Conservation (phyloP, 2,329 filamentous ascomycete genomes). For the Thelonectria blattea region DNA sequence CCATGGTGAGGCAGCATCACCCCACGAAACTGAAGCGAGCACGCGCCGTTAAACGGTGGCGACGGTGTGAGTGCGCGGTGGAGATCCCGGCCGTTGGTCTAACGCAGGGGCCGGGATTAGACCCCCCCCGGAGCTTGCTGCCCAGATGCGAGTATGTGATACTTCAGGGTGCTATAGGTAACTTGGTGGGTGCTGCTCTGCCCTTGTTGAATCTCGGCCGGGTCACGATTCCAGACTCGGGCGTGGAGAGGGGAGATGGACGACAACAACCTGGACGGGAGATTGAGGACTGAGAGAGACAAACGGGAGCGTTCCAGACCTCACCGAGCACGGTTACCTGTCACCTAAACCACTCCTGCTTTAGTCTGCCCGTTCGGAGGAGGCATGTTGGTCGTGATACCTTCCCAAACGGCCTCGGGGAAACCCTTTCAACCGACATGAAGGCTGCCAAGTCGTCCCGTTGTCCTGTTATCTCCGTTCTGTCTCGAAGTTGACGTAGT, state of each 20-base stretch:
- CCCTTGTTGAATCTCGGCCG: conserved; percentile 24
- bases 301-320: background rate
- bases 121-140: conserved; percentile 15
- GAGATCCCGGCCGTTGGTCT: conserved; percentile 33
- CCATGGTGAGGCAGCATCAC: conserved; percentile 36
- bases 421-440: background rate
- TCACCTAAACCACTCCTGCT: background rate
- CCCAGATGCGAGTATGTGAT: conserved; percentile 33
- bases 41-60: conserved; percentile 32
- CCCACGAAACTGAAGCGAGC: conserved; percentile 40
- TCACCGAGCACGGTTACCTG: background rate
- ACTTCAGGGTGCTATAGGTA: conserved; percentile 19
- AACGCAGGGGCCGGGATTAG: conserved; percentile 34
- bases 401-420: conserved; percentile 5
- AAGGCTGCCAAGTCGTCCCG: background rate
- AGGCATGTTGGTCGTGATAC: conserved; percentile 1
- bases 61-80: conserved; percentile 34
- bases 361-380: conserved; percentile 6
- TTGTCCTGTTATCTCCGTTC: conserved; percentile 8
- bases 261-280: background rate
- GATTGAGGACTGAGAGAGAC: background rate
- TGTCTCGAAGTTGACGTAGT: conserved; percentile 4
- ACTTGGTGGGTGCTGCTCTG: conserved; percentile 5
- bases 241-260: conserved; percentile 9
- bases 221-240: conserved; percentile 21